A percentile compares a stretch with the other conserved stretches of the same genome.
phyloP scores from a whole-genome alignment of 2,329 filamentous ascomycete genomes.

The Xylaria polymorpha region DNA sequence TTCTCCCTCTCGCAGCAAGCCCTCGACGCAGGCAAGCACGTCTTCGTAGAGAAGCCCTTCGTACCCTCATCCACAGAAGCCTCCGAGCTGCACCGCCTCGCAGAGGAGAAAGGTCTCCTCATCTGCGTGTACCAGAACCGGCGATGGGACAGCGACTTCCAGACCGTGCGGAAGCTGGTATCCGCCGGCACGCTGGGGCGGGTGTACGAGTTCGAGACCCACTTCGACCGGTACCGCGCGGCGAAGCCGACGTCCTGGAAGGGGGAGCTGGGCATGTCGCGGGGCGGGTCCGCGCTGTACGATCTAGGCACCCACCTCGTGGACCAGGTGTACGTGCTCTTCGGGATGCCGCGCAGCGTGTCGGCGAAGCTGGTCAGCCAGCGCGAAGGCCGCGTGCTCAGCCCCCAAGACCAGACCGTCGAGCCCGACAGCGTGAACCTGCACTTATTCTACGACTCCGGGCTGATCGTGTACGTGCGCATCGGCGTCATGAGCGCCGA shows the following conservation, averaged over 20 bases:
- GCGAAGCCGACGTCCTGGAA: slow-evolving; percentile 74
- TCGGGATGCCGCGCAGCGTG: slow-evolving; percentile 74
- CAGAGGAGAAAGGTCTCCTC: slow-evolving; percentile 62
- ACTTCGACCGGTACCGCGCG: slow-evolving; percentile 81
- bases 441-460: slow-evolving; percentile 72
- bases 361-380: slow-evolving; percentile 77
- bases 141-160: slow-evolving; percentile 81
- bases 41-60: slow-evolving; percentile 86
- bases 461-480: slow-evolving; percentile 75
- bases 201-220: slow-evolving; percentile 81
- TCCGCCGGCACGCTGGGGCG: slow-evolving; percentile 71
- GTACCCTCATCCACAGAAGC: slow-evolving; percentile 78
- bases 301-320: slow-evolving; percentile 82
- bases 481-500: slow-evolving; percentile 77
- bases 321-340: slow-evolving; percentile 78
- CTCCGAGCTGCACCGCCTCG: slow-evolving; percentile 65
- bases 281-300: slow-evolving; percentile 76
- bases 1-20: slow-evolving; percentile 72
- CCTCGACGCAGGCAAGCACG: slow-evolving; percentile 78
- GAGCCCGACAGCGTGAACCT: slow-evolving; percentile 71
- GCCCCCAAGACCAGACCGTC: slow-evolving; percentile 53
- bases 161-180: slow-evolving; percentile 74
- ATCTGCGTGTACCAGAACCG: slow-evolving; percentile 82
- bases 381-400: slow-evolving; percentile 59
- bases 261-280: slow-evolving; percentile 65